Conservation (phyloP, 192 early-diverging fungal species). For the Geosiphon pyriformis region DNA sequence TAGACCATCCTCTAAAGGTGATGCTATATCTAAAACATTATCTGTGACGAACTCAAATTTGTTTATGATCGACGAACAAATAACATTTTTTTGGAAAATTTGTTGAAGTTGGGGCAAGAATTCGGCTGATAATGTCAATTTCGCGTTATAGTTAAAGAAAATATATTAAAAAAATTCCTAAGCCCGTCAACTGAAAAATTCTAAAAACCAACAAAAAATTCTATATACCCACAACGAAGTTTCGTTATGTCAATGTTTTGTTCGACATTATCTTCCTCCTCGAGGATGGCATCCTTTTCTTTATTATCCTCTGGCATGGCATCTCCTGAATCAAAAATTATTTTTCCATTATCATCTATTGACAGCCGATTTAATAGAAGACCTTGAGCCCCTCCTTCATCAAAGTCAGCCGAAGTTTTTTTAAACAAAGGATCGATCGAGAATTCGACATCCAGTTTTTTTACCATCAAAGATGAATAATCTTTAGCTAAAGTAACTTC, state of each 20-base stretch:
- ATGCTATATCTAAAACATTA: not conserved
- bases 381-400: conserved; percentile 92
- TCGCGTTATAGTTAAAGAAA: not conserved
- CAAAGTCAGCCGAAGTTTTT: conserved; percentile 97
- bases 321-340: conserved; percentile 94
- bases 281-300: conserved; percentile 22
- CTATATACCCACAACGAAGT: conserved; percentile 14
- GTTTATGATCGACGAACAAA: conserved; percentile 52
- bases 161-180: conserved; percentile 3
- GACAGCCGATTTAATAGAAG: conserved; percentile 84
- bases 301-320: conserved; percentile 49
- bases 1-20: not conserved
- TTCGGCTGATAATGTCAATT: conserved; percentile 10
- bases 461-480: conserved; percentile 67
- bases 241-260: conserved; percentile 14
- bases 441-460: conserved; percentile 90
- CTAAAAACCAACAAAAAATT: not conserved
- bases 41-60: not conserved
- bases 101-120: conserved; percentile 9
- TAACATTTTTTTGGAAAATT: conserved; percentile 28
- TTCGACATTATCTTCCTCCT: conserved; percentile 24
- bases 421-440: conserved; percentile 93
- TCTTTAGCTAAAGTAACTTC: conserved; percentile 81
- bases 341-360: conserved; percentile 75
- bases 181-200: too few relatives aligned